Conservation (phyloP, 345 rosid species). For the rapeseed (Brassica napus) region Da-Ae NC_063445.1:27528501-27529000, state of each 20-base stretch:
- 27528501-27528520: slow-evolving; percentile 6
- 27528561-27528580: slow-evolving; percentile 61
- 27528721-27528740: slow-evolving; percentile 60
- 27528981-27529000: slow-evolving; percentile 65
- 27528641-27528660: slow-evolving; percentile 51
- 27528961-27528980: slow-evolving; percentile 65
- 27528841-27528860: slow-evolving; percentile 66
- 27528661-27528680: slow-evolving; percentile 33
- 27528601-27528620: slow-evolving; percentile 64
- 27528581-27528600: slow-evolving; percentile 61
- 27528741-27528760: slow-evolving; percentile 3
- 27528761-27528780: slow-evolving; percentile 14
- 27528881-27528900: slow-evolving; percentile 68
- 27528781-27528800: neutral
- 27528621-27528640: slow-evolving; percentile 62
- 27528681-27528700: slow-evolving; percentile 29
- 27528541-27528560: slow-evolving; percentile 75
- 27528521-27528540: slow-evolving; percentile 27
- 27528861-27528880: slow-evolving; percentile 79
- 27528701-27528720: slow-evolving; percentile 44
- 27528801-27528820: neutral
- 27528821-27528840: slow-evolving; percentile 51
- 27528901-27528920: slow-evolving; percentile 69
- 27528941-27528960: slow-evolving; percentile 77
- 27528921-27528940: slow-evolving; percentile 74